Conservation (phyloP, 1,284 basidiomycete genomes). For the Puccinia hordei region DNA sequence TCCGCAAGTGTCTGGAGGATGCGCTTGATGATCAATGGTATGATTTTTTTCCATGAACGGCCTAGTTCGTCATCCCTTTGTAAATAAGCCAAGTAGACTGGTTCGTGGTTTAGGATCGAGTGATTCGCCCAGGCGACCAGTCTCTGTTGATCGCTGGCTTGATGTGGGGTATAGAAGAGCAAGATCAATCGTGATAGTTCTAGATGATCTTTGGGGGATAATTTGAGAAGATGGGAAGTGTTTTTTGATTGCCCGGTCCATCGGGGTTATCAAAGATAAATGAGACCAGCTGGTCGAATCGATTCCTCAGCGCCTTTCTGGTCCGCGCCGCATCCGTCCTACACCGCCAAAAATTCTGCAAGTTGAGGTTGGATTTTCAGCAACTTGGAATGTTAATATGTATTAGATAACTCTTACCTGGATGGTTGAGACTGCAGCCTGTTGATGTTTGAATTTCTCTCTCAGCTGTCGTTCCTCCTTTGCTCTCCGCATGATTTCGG, state of each 20-base stretch:
- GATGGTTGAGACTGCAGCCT: constrained; percentile 22
- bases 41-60: constrained; percentile 17
- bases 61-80: constrained; percentile 12
- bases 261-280: constrained; percentile 31
- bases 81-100: constrained; percentile 1
- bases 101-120: background rate
- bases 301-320: constrained; percentile 16
- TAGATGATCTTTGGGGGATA: constrained; percentile 36
- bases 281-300: constrained; percentile 38
- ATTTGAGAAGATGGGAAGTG: background rate
- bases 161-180: constrained; percentile 25
- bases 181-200: constrained; percentile 28
- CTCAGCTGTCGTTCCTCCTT: constrained; percentile 33
- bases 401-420: constrained; percentile 10
- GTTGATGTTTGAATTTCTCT: constrained; percentile 40
- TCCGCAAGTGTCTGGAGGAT: constrained; percentile 22
- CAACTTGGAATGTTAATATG: background rate
- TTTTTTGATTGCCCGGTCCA: background rate
- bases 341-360: constrained; percentile 36
- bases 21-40: constrained; percentile 30
- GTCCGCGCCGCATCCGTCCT: constrained; percentile 16
- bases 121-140: constrained; percentile 23
- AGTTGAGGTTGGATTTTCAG: background rate
- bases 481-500: constrained; percentile 43
- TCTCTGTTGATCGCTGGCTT: constrained; percentile 30